Evolutionary conservation across 31 red algal species (phyloP).

Genomic region (Porphyra umbilicalis): DNA sequence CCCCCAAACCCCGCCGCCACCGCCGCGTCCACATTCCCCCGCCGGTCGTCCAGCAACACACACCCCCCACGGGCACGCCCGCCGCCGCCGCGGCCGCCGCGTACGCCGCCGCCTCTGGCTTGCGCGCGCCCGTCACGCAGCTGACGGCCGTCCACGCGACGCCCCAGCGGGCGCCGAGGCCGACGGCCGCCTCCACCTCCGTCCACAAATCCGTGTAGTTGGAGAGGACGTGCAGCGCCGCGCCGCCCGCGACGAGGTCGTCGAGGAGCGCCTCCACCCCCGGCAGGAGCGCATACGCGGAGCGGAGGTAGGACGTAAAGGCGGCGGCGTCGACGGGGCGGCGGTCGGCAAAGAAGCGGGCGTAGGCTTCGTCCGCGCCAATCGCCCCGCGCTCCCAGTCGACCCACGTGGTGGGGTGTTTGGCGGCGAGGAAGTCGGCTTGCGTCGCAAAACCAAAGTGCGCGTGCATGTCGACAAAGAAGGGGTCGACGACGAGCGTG

Average conservation of each 20-base stretch:
- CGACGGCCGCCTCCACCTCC: slow-evolving; percentile 55
- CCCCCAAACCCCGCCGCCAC: slow-evolving; percentile 33
- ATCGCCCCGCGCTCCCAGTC: slow-evolving; percentile 68
- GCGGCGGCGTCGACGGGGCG: slow-evolving; percentile 23
- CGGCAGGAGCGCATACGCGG: slow-evolving; percentile 40
- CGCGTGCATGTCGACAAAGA: slow-evolving; percentile 70
- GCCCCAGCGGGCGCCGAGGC: slow-evolving; percentile 39
- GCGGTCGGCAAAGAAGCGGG: slow-evolving; percentile 47
- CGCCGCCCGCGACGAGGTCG: slow-evolving; percentile 24
- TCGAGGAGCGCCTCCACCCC: slow-evolving; percentile 64
- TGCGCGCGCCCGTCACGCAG: slow-evolving; percentile 63
- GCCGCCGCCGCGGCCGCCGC: slow-evolving; percentile 22
- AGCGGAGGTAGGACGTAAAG: slow-evolving; percentile 58
- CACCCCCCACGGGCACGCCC: slow-evolving; percentile 22
- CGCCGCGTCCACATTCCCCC: slow-evolving; percentile 54
- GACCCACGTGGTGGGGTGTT: slow-evolving; percentile 61
- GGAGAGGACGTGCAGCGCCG: slow-evolving; percentile 68
- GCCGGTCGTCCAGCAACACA: slow-evolving; percentile 68
- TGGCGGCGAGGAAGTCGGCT: slow-evolving; percentile 71
- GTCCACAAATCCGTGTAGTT: slow-evolving; percentile 79
- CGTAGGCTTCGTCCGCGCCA: slow-evolving; percentile 25
- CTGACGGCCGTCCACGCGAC: slow-evolving; percentile 73
- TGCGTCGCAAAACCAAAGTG: slow-evolving; percentile 72
- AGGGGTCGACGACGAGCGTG: slow-evolving; percentile 85
- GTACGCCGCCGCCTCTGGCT: slow-evolving; percentile 55